These are phyloP conservation scores for Kwoniella sp. DNA, from an alignment of 768 basidiomycete genomes.

Conservation along the genomic window DNA sequence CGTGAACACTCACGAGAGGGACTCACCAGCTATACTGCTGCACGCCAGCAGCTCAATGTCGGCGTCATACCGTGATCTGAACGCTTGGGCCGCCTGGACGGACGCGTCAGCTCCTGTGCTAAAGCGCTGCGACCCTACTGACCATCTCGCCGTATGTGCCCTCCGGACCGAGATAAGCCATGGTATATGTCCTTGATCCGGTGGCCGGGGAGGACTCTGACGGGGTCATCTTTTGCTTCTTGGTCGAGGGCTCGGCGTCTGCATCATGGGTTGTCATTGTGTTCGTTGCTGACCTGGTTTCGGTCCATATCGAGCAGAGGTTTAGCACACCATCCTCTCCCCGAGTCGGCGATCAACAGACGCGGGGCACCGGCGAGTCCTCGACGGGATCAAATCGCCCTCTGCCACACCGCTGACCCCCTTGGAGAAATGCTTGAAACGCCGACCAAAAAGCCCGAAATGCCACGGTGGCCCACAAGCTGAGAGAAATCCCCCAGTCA, in stretches of 20 bases:
- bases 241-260: slow-evolving; percentile 3
- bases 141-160: slow-evolving; percentile 45
- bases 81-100: slow-evolving; percentile 24
- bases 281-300: background rate
- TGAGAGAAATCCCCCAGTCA: slow-evolving; percentile 1
- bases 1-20: background rate
- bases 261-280: background rate
- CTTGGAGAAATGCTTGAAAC: too few species aligned
- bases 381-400: slow-evolving; percentile 5
- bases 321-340: too few species aligned
- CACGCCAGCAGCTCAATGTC: slow-evolving; percentile 25
- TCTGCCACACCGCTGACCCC: too few species aligned
- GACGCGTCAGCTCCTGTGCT: background rate
- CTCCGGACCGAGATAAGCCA: slow-evolving; percentile 40
- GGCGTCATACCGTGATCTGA: slow-evolving; percentile 6
- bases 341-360: background rate
- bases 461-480: too few species aligned
- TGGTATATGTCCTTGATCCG: background rate
- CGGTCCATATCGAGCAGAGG: too few species aligned
- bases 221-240: background rate
- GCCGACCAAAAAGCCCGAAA: slow-evolving; percentile 21
- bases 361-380: slow-evolving; percentile 6
- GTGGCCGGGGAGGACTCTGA: too few species aligned
- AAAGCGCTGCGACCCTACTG: background rate
- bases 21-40: slow-evolving; percentile 31